These are phyloP conservation scores for Wilcoxina mikolae DNA, from an alignment of 495 filamentous ascomycete genomes.

Conservation along the genomic window DNA sequence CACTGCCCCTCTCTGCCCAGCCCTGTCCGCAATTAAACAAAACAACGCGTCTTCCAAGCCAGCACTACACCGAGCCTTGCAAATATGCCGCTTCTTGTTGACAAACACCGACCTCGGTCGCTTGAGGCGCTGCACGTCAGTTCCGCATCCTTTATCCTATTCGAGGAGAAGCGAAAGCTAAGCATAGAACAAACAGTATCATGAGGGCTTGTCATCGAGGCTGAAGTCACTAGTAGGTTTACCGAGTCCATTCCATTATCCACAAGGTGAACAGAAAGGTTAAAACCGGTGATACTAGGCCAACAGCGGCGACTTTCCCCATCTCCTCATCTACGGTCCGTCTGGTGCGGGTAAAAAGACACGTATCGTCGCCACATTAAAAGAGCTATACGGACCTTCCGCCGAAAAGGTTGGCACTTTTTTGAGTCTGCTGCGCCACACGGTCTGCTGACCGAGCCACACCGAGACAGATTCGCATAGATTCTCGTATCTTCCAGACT, in stretches of 20 bases:
- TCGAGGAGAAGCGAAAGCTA: conserved; percentile 3
- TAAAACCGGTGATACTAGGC: conserved; percentile 41
- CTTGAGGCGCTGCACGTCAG: conserved; percentile 61
- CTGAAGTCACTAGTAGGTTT: conserved; percentile 66
- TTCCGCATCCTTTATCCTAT: background rate
- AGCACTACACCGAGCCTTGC: background rate
- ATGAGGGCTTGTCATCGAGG: conserved; percentile 72
- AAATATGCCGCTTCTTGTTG: conserved; percentile 46
- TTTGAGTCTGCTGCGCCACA: background rate
- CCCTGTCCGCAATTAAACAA: no score
- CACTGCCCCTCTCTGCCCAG: background rate
- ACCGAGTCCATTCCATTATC: background rate
- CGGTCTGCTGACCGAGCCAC: background rate
- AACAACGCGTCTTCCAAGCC: no score
- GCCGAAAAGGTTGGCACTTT: conserved; percentile 49
- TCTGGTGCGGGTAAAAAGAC: conserved; percentile 97
- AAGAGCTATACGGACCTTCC: conserved; percentile 79
- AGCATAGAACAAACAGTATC: conserved; percentile 29
- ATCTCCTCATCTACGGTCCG: conserved; percentile 89
- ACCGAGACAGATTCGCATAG: conserved; percentile 60
- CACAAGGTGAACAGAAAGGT: background rate
- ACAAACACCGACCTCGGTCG: conserved; percentile 81
- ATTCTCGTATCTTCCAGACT: conserved; percentile 88
- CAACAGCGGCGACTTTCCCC: conserved; percentile 91
- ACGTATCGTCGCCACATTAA: conserved; percentile 80